phyloP scores from a whole-genome alignment of 768 basidiomycete genomes.

The Cantharellus cinnabarinus region DNA sequence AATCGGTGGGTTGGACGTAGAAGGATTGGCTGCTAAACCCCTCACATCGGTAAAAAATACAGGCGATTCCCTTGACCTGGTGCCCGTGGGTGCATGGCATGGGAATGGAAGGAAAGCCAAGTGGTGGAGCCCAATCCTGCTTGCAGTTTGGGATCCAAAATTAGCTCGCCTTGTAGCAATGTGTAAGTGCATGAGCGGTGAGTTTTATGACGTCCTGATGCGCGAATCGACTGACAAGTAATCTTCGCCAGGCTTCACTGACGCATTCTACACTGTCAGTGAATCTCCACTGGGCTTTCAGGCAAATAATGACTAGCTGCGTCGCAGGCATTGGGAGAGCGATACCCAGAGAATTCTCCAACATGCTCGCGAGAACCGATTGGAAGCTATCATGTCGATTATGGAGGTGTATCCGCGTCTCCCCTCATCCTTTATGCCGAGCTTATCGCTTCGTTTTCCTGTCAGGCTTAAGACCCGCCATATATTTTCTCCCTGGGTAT shows the following conservation, averaged over 20 bases:
- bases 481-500: conserved; percentile 27
- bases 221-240: background rate
- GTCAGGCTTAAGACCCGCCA: conserved; percentile 38
- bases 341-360: conserved; percentile 40
- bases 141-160: conserved; percentile 52
- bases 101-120: conserved; percentile 73
- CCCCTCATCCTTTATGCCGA: background rate
- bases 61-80: conserved; percentile 19
- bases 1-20: conserved; percentile 41
- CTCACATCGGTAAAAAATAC: background rate
- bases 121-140: conserved; percentile 84
- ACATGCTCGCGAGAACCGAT: conserved; percentile 30
- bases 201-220: conserved; percentile 9
- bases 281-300: too few relatives aligned
- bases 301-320: conserved; percentile 8
- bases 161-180: conserved; percentile 48
- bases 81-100: conserved; percentile 52
- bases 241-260: conserved; percentile 47
- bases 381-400: conserved; percentile 48
- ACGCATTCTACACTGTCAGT: conserved; percentile 53
- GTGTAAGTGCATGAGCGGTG: conserved; percentile 40
- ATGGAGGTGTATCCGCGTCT: conserved; percentile 17
- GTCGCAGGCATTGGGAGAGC: conserved; percentile 36
- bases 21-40: conserved; percentile 35
- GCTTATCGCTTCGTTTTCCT: background rate